Conservation (phyloP, 2,329 filamentous ascomycete species). For the Hymenoscyphus occultus region DNA sequence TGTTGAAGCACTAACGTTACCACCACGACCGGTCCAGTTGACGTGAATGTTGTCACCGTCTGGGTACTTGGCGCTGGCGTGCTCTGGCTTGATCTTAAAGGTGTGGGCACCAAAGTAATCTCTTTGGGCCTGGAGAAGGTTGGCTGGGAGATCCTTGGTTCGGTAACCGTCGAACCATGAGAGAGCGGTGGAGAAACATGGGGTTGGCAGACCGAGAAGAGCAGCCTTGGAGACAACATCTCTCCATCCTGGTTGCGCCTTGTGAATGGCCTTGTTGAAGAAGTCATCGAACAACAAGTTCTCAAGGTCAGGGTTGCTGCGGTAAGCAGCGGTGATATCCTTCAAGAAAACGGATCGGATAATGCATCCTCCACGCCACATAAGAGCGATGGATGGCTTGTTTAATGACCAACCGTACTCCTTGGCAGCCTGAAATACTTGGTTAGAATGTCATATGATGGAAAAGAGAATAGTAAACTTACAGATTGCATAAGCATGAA, state of each 20-base stretch:
- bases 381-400: conserved; percentile 99
- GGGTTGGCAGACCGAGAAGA: conserved; percentile 91
- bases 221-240: conserved; percentile 88
- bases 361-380: conserved; percentile 99
- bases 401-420: conserved; percentile 99
- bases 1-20: conserved; percentile 94
- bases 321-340: conserved; percentile 98
- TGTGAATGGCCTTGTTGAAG: conserved; percentile 99
- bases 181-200: conserved; percentile 93
- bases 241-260: conserved; percentile 89
- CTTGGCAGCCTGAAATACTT: conserved; percentile 69
- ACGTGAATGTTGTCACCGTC: conserved; percentile 90
- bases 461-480: conserved; percentile 38
- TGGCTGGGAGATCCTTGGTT: conserved; percentile 94
- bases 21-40: conserved; percentile 99
- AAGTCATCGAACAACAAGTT: conserved; percentile 99
- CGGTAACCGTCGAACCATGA: conserved; percentile 99
- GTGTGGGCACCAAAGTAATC: conserved; percentile 99
- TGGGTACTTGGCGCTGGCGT: conserved; percentile 74
- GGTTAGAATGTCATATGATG: conserved; percentile 24
- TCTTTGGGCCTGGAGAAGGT: conserved; percentile 97
- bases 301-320: conserved; percentile 88
- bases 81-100: conserved; percentile 82
- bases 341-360: conserved; percentile 99
- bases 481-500: conserved; percentile 99